phyloP scores from a whole-genome alignment of 495 filamentous ascomycete genomes.

The Wilcoxina mikolae region DNA sequence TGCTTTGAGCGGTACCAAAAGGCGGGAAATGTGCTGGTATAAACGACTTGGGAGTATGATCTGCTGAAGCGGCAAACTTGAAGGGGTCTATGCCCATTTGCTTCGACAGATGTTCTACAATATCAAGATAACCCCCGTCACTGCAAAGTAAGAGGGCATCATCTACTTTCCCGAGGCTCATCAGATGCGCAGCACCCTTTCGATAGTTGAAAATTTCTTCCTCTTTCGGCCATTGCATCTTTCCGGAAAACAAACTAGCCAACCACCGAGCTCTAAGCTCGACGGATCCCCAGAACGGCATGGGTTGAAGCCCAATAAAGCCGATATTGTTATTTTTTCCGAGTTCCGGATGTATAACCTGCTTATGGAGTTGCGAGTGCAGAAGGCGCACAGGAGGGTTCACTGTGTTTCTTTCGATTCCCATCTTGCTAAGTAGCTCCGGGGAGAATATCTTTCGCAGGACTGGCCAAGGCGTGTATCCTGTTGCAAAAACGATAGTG shows the following conservation, averaged over 20 bases:
- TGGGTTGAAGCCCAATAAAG: slow-evolving; percentile 75
- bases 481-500: slow-evolving; percentile 59
- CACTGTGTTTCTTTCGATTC: slow-evolving; percentile 33
- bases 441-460: slow-evolving; percentile 2
- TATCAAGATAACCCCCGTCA: background rate
- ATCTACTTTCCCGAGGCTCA: slow-evolving; percentile 1
- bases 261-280: slow-evolving; percentile 71
- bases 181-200: slow-evolving; percentile 1
- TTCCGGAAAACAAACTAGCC: slow-evolving; percentile 32
- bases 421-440: slow-evolving; percentile 31
- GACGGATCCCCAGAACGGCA: slow-evolving; percentile 75
- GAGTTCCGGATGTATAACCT: slow-evolving; percentile 38
- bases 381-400: background rate
- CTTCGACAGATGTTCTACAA: background rate
- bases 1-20: background rate
- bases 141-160: background rate
- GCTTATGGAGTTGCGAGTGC: slow-evolving; percentile 40
- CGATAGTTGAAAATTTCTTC: slow-evolving; percentile 3
- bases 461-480: slow-evolving; percentile 34
- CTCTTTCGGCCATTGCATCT: slow-evolving; percentile 6
- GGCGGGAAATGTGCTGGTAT: slow-evolving; percentile 19
- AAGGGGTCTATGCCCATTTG: background rate
- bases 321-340: slow-evolving; percentile 44
- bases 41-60: slow-evolving; percentile 11
- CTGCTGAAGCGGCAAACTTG: background rate